Evolutionary conservation across 768 basidiomycete genomes (phyloP).

Genomic region (Lactarius psammicola): DNA sequence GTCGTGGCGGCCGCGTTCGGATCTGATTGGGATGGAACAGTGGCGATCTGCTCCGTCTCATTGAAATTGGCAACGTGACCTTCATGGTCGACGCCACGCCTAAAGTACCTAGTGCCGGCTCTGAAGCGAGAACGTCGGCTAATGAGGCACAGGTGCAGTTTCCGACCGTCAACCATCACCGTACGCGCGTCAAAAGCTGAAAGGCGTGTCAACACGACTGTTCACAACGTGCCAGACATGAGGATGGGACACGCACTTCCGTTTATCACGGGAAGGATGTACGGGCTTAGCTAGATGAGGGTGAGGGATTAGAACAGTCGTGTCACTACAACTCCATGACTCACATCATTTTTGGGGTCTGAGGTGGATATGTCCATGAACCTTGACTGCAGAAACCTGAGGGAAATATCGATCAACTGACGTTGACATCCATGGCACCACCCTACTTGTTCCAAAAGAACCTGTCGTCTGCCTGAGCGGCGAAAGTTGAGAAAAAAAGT

Average conservation of each 20-base stretch:
- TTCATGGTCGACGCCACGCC: constrained; percentile 84
- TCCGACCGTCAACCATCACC: constrained; percentile 69
- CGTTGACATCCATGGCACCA: constrained; percentile 1
- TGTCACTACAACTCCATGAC: constrained; percentile 32
- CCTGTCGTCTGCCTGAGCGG: constrained; percentile 79
- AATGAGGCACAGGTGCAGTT: constrained; percentile 82
- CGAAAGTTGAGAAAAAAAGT: constrained; percentile 4
- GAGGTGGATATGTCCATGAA: constrained; percentile 56
- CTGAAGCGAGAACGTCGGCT: constrained; percentile 92
- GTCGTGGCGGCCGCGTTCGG: constrained; percentile 54
- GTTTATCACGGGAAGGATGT: constrained; percentile 90
- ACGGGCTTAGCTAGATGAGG: constrained; percentile 67
- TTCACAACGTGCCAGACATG: constrained; percentile 9
- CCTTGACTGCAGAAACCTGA: constrained; percentile 54
- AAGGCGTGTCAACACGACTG: constrained; percentile 1
- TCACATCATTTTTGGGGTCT: constrained; percentile 63
- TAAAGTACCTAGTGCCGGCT: constrained; percentile 96
- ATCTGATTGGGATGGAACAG: constrained; percentile 61
- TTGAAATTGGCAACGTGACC: constrained; percentile 97
- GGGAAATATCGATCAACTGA: constrained; percentile 14
- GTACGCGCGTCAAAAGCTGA: constrained; percentile 85
- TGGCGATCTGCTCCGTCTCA: constrained; percentile 92
- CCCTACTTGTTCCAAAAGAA: constrained; percentile 96
- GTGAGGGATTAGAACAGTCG: constrained; percentile 23
- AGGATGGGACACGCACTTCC: constrained; percentile 66